Evolutionary conservation across 176 grass and related monocot genomes (phyloP).

Genomic region (Dendrocalamus sinicus): DNA sequence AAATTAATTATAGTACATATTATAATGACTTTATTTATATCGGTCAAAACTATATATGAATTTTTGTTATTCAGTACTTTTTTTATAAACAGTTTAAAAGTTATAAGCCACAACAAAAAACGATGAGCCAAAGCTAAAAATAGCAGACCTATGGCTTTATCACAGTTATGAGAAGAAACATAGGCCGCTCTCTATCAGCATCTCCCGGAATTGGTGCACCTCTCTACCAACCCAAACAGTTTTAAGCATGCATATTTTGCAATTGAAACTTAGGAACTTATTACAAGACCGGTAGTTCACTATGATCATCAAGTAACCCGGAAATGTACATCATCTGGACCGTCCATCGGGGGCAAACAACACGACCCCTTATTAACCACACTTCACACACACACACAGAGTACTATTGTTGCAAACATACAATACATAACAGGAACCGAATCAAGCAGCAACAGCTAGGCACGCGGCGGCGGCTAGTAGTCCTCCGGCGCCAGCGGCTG

Average conservation of each 20-base stretch:
- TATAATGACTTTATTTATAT: no score
- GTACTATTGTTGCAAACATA: background rate
- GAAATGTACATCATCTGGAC: slow-evolving; percentile 21
- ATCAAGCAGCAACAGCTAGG: background rate
- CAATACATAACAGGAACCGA: background rate
- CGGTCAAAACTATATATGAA: no score
- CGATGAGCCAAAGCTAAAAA: no score
- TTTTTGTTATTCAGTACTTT: no score
- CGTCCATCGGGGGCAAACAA: slow-evolving; percentile 7
- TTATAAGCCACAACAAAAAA: no score
- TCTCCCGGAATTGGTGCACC: background rate
- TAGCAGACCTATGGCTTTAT: no score
- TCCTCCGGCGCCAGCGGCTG: slow-evolving; percentile 90
- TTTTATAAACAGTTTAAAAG: no score
- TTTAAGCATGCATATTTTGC: background rate
- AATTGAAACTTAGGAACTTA: slow-evolving; percentile 1
- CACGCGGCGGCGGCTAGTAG: slow-evolving; percentile 56
- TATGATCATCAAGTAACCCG: background rate
- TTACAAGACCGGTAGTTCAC: slow-evolving; percentile 1
- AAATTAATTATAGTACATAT: no score
- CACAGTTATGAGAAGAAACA: no score
- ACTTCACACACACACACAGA: background rate
- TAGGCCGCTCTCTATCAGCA: no score
- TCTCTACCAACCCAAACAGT: background rate
- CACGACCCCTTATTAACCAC: slow-evolving; percentile 46